These are phyloP conservation scores for Colletotrichum sp. DNA, from an alignment of 2,329 filamentous ascomycete species.

Conservation along the genomic window DNA sequence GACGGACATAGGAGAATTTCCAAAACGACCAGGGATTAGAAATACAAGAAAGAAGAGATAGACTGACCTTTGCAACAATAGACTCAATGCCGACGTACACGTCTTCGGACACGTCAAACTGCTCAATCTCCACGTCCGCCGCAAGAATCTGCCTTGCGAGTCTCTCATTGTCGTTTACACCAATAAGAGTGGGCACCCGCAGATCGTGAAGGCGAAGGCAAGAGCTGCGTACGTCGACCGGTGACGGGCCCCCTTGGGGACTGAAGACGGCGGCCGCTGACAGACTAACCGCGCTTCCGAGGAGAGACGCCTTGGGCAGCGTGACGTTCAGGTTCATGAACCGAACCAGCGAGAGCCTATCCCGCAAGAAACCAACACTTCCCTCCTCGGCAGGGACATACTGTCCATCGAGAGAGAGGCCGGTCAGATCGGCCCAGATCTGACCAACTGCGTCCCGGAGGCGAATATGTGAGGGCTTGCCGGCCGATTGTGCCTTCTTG, in stretches of 20 bases:
- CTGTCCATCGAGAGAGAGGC: constrained; percentile 22
- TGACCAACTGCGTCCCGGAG: constrained; percentile 32
- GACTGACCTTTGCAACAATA: constrained; percentile 65
- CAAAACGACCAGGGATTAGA: background rate
- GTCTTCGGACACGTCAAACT: constrained; percentile 48
- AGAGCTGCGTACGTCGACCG: constrained; percentile 22
- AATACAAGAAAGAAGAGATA: background rate
- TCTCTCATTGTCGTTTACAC: constrained; percentile 76
- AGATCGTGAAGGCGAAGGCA: constrained; percentile 60
- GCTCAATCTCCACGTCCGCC: constrained; percentile 66
- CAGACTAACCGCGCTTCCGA: constrained; percentile 65
- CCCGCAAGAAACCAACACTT: constrained; percentile 31
- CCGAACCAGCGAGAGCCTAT: constrained; percentile 34
- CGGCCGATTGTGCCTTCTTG: background rate
- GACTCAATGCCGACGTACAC: constrained; percentile 61
- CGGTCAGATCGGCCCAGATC: constrained; percentile 37
- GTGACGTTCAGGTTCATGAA: constrained; percentile 57
- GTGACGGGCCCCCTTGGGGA: background rate
- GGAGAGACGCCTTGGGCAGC: constrained; percentile 72
- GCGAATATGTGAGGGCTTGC: background rate
- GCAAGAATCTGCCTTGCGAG: constrained; percentile 69
- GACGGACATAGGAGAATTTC: background rate
- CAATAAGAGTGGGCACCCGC: constrained; percentile 70
- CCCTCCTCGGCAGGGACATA: constrained; percentile 8
- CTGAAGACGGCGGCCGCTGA: constrained; percentile 23